Conservation (phyloP, 169 alveolate species). For the Eimeria tenella region DNA sequence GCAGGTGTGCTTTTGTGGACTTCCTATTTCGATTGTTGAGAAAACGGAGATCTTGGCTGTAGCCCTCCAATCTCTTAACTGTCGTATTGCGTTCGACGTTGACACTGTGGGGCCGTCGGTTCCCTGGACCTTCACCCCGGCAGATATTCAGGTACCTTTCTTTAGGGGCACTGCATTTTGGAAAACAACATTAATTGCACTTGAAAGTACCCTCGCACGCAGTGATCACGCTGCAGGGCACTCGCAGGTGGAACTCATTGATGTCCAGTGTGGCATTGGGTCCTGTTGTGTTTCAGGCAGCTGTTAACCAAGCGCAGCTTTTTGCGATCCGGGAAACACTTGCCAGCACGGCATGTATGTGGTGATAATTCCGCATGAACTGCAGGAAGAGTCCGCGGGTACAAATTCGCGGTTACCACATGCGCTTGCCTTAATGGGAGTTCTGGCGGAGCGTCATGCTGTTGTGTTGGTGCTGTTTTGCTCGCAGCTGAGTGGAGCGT, state of each 20-base stretch:
- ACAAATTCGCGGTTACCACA: too few species aligned
- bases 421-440: too few species aligned
- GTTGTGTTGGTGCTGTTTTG: too few species aligned
- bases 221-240: too few species aligned
- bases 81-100: background rate
- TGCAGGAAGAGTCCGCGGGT: background rate
- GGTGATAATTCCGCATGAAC: background rate
- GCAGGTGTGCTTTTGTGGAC: constrained; percentile 68
- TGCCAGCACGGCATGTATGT: constrained; percentile 16
- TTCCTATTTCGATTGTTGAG: constrained; percentile 32
- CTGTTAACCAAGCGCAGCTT: constrained; percentile 66
- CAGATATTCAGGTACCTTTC: constrained; percentile 67
- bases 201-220: too few species aligned
- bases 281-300: background rate
- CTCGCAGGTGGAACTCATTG: too few species aligned
- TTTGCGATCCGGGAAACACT: constrained; percentile 56
- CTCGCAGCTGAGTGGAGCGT: background rate
- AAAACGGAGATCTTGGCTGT: constrained; percentile 44
- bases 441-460: too few species aligned
- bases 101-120: background rate
- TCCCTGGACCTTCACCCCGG: constrained; percentile 35
- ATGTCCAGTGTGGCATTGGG: background rate
- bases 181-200: too few species aligned
- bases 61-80: constrained; percentile 12
- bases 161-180: background rate